phyloP scores from a whole-genome alignment of 139 green algal genomes.

The Yamagishiella unicocca region DNA sequence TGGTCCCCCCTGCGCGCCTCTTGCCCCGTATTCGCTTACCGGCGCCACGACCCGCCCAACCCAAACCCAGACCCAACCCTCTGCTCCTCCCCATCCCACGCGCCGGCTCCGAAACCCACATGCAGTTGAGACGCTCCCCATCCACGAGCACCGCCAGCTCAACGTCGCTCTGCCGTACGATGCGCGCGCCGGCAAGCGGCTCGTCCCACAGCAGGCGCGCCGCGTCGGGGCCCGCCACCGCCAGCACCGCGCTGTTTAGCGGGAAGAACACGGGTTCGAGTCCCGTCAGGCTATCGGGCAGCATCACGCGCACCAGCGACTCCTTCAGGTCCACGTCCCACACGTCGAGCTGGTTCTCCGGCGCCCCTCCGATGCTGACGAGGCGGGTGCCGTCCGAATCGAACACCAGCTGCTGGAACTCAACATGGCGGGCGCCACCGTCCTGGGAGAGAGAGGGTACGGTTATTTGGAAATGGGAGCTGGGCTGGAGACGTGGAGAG shows the following conservation, averaged over 20 bases:
- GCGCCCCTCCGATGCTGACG: neutral
- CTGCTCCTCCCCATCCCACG: neutral
- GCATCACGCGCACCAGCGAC: conserved; percentile 8
- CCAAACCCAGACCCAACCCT: neutral
- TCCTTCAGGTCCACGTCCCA: conserved; percentile 41
- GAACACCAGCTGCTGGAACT: conserved; percentile 19
- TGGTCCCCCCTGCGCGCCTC: neutral
- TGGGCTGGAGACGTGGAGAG: no score
- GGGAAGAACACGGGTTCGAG: conserved; percentile 25
- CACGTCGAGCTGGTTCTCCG: conserved; percentile 39
- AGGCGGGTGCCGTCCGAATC: conserved; percentile 27
- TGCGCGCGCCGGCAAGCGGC: neutral
- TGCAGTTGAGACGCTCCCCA: conserved; percentile 17
- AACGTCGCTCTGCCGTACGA: conserved; percentile 40
- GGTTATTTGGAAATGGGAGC: no score
- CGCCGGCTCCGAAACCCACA: neutral
- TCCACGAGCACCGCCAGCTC: conserved; percentile 31
- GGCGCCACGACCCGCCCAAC: no score
- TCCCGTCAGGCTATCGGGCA: neutral
- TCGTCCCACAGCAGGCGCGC: conserved; percentile 33
- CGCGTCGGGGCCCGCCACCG: conserved; percentile 5
- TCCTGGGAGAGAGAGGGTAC: no score
- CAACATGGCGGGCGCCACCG: neutral
- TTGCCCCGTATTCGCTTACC: neutral
- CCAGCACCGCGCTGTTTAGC: conserved; percentile 3